Conservation (phyloP, 2,329 filamentous ascomycete genomes). For the Phaeosphaeria sp. region DNA sequence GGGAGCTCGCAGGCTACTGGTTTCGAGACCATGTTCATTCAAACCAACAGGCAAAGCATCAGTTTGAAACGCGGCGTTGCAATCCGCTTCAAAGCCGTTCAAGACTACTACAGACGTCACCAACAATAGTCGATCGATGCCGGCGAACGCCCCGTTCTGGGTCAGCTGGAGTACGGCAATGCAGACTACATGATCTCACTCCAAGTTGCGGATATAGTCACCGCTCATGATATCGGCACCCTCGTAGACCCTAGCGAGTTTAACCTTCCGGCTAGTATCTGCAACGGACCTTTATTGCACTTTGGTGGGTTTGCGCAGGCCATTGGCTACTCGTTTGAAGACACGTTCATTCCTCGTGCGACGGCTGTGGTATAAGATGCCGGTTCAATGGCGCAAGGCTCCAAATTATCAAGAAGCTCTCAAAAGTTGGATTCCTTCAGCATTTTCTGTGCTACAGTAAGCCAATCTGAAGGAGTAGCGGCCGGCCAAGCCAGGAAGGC, state of each 20-base stretch:
- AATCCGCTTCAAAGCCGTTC: slow-evolving; percentile 16
- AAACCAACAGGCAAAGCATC: not conserved
- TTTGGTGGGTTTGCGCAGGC: slow-evolving; percentile 13
- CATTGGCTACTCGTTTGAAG: not conserved
- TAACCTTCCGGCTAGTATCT: not conserved
- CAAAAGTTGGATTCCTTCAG: not conserved
- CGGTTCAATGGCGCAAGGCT: not conserved
- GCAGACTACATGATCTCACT: slow-evolving; percentile 14
- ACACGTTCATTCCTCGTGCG: slow-evolving; percentile 4
- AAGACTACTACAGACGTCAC: slow-evolving; percentile 14
- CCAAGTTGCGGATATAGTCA: slow-evolving; percentile 6
- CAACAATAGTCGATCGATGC: not conserved
- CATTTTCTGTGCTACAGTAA: not conserved
- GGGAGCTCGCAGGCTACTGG: not conserved
- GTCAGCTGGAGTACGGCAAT: slow-evolving; percentile 21
- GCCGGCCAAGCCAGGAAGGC: not conserved
- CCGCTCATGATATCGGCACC: slow-evolving; percentile 11
- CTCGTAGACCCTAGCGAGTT: slow-evolving; percentile 7
- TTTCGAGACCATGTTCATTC: slow-evolving; percentile 4
- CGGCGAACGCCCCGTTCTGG: not conserved
- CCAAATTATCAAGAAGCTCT: not conserved
- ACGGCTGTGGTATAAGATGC: slow-evolving; percentile 1
- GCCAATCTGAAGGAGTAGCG: not conserved
- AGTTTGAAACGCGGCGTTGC: slow-evolving; percentile 11
- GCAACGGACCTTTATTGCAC: slow-evolving; percentile 5